Evolutionary conservation across 1,139 yeast species (phyloP).

Genomic region (Neolecta irregularis): DNA sequence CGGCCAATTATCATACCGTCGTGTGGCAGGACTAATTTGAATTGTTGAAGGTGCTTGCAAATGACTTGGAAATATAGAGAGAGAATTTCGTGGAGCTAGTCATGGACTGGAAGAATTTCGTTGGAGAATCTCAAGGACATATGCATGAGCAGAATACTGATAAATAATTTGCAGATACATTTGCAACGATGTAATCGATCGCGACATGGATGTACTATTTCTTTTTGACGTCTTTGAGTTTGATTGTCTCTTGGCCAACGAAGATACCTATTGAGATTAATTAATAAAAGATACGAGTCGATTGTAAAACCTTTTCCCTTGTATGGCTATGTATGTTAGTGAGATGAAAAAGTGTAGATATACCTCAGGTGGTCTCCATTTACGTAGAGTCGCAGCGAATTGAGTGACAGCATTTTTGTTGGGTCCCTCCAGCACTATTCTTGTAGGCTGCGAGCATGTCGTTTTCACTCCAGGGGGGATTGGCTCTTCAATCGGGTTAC

Average conservation of each 20-base stretch:
- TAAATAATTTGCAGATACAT: neutral
- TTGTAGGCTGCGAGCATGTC: constrained; percentile 70
- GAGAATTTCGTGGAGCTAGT: too few relatives aligned
- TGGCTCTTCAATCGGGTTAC: constrained; percentile 19
- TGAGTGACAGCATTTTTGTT: constrained; percentile 77
- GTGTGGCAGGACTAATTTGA: too few relatives aligned
- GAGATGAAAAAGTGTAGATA: too few relatives aligned
- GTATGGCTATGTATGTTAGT: too few relatives aligned
- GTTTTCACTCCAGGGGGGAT: constrained; percentile 69
- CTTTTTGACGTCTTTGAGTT: constrained; percentile 68
- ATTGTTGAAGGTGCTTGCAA: too few relatives aligned
- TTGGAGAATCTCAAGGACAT: too few relatives aligned
- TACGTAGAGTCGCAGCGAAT: constrained; percentile 79
- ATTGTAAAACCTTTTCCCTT: constrained; percentile 51
- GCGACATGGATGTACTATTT: neutral
- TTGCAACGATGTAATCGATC: neutral
- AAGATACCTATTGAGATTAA: constrained; percentile 46
- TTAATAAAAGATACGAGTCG: neutral
- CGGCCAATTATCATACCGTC: too few relatives aligned
- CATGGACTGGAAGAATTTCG: too few relatives aligned
- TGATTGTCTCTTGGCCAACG: constrained; percentile 79
- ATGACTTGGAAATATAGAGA: too few relatives aligned
- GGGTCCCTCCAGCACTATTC: constrained; percentile 70
- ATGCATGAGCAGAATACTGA: too few relatives aligned
- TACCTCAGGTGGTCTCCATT: constrained; percentile 89